Percentiles rank a stretch among this genome's conserved stretches.
These are phyloP conservation scores for Clonostachys sp. DNA, from an alignment of 2,329 filamentous ascomycete species.

Conservation along the genomic window DNA sequence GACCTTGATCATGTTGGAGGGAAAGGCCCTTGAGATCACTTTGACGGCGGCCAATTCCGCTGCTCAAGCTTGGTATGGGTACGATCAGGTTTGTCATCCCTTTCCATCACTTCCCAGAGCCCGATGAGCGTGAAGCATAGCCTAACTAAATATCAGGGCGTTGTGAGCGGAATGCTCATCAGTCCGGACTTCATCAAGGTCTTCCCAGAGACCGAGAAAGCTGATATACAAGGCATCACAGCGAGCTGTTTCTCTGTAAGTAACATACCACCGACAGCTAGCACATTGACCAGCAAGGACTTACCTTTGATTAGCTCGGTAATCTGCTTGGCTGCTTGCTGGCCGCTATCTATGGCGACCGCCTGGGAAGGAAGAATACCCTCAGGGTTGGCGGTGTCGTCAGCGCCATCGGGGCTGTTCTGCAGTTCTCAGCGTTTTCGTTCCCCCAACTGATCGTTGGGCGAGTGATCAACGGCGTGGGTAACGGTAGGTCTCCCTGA, in stretches of 20 bases:
- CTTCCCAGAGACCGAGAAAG: not conserved
- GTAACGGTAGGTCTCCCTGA: not conserved
- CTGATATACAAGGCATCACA: slow-evolving; percentile 1
- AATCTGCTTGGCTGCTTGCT: slow-evolving; percentile 1
- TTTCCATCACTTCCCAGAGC: not conserved
- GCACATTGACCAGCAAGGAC: not conserved
- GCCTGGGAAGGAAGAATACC: slow-evolving; percentile 1
- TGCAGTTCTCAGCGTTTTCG: not conserved
- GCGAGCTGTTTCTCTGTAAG: slow-evolving; percentile 1
- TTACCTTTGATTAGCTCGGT: not conserved
- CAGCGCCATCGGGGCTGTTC: not conserved
- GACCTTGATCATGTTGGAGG: not conserved
- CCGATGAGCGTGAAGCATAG: not conserved
- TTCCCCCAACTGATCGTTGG: not conserved
- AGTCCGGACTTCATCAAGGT: slow-evolving; percentile 1
- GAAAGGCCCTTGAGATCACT: not conserved
- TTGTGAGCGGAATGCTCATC: slow-evolving; percentile 1
- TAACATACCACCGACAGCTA: not conserved
- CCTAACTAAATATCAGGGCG: not conserved
- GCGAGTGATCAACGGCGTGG: slow-evolving; percentile 1
- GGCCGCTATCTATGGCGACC: not conserved
- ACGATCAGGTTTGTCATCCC: not conserved
- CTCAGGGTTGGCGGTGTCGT: not conserved
- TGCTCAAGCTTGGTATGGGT: slow-evolving; percentile 1
- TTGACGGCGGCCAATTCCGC: slow-evolving; percentile 1